Evolutionary conservation across 345 rosid genomes (phyloP).

Genomic region (Syzygium jambos): DNA sequence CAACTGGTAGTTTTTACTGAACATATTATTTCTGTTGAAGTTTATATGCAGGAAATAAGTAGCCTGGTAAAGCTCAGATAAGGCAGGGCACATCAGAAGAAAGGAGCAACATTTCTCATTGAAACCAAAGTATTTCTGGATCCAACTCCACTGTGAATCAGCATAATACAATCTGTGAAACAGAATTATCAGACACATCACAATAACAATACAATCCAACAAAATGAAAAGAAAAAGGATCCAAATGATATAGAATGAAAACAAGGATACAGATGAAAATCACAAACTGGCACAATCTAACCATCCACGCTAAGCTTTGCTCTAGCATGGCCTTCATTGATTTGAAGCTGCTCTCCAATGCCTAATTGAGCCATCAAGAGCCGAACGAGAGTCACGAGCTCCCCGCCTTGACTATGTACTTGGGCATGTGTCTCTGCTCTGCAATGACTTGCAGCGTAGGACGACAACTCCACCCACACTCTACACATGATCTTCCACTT

Average conservation of each 20-base stretch:
- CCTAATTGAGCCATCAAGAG: slow-evolving; percentile 66
- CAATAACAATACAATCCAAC: background rate
- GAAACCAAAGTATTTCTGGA: background rate
- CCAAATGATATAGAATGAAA: background rate
- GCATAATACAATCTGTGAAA: background rate
- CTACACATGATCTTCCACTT: slow-evolving; percentile 48
- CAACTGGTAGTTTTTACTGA: background rate
- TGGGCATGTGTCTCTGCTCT: slow-evolving; percentile 42
- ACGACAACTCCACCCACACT: slow-evolving; percentile 52
- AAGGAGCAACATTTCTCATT: background rate
- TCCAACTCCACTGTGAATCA: background rate
- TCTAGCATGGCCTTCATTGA: slow-evolving; percentile 42
- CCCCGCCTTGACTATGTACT: slow-evolving; percentile 45
- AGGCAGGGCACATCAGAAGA: background rate
- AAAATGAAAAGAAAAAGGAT: background rate
- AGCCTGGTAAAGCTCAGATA: background rate
- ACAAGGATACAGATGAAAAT: background rate
- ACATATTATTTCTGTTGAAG: background rate
- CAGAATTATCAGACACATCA: background rate
- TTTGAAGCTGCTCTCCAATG: slow-evolving; percentile 36
- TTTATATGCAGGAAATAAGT: background rate
- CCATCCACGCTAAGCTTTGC: slow-evolving; percentile 29
- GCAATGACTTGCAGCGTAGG: slow-evolving; percentile 52
- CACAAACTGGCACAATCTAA: background rate
- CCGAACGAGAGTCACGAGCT: slow-evolving; percentile 52